Evolutionary conservation across 78 protist species (phyloP), one percentile per base, ranked within the genome.

Genomic region (Salpingoeca rosetta): DNA sequence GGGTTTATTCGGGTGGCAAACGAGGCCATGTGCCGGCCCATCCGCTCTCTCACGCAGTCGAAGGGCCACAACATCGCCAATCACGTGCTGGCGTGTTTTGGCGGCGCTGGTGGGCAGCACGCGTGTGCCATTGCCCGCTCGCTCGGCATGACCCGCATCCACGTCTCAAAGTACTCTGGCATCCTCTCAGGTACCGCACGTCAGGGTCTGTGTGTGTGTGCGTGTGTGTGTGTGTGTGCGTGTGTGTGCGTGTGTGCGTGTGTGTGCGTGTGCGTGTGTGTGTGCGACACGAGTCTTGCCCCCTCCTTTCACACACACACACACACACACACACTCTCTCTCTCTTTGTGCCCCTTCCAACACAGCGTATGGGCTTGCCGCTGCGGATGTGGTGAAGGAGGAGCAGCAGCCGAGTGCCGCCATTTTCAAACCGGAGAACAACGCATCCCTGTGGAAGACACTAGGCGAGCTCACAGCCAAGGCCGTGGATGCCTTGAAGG

Each of bases 91-190:
- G 80, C 95, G 0, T 91, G 94, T 84, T 96, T 96, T 86, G 98
- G 98, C 35, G 97, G 97, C 28, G 98, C 98, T 0, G 98, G 97
- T 31, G 96, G 95, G 10, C 98, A 94, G 82, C 98, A 94, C 86
- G 97, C 98, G 0, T 96, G 98, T 81, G 94, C 93, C 28, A 82
- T 96, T 26, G 98, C 98, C 25, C 83, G 90, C 36, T 26, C 84
- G 11, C 82, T 96, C 1, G 93, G 96, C 36, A 96, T 96, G 94
- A 42, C 82, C n/a, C 56, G 57, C 42, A 90, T 95, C 12, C 85
- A 90, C 74, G 84, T 96, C 25, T 97, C 93, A 56, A 51, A 91
- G 76, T 83, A 86, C 91, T 65, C 94, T 51, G 94, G 96, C 80
- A 91, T 96, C 43, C 87, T 96, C 25, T 76, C 89, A 7, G 65